Evolutionary conservation across 495 filamentous ascomycete genomes (phyloP), one percentile per base, ranked within the genome.

Genomic region (Aspergillus taichungensis): DNA sequence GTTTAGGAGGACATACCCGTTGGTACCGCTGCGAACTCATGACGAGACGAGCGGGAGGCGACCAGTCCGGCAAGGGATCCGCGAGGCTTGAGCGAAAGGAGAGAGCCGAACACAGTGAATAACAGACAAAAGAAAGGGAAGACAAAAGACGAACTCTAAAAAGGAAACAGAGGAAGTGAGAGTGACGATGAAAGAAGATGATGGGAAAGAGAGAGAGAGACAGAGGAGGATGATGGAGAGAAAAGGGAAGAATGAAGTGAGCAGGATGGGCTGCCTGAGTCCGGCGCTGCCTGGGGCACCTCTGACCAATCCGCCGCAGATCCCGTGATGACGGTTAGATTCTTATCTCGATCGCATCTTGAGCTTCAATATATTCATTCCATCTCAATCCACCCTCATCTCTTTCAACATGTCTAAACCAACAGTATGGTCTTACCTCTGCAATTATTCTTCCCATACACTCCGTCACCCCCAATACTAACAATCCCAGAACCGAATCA

Each of bases 1-100:
- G 28, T 30, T 18, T 29, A 24, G 29, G 6, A 30, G 43, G 13
- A 69, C 82, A 46, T 77, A 92, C 88, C 75, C 86, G 74, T 66
- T 90, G 84, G 68, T 95, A 95, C 47, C 85, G 81, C 71, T 87
- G 85, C 60, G 84, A 74, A 75, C 83, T 88, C 74, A 80, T 87
- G 63, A 63, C 71, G 70, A 71, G 71, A 63, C 60, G 63, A 67
- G 66, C 69, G 56, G 51, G 45, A 33, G 40, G 12, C 41, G 40
- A 46, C 34, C 45, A 47, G 34, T 35, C 18, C 53, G 43, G 49
- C 46, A 48, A 44, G 33, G 47, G 49, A 24, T 24, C 18, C 18
- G 18, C 18, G 18, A 24, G 18, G 18, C 4, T 24, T 24, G 18
- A 38, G 42, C 39, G 34, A 48, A 44, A 51, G 30, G 29, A 35